Evolutionary conservation across 2,329 filamentous ascomycete species (phyloP), one percentile per base, ranked within the genome.

Genomic region (Curvularia lunata): DNA sequence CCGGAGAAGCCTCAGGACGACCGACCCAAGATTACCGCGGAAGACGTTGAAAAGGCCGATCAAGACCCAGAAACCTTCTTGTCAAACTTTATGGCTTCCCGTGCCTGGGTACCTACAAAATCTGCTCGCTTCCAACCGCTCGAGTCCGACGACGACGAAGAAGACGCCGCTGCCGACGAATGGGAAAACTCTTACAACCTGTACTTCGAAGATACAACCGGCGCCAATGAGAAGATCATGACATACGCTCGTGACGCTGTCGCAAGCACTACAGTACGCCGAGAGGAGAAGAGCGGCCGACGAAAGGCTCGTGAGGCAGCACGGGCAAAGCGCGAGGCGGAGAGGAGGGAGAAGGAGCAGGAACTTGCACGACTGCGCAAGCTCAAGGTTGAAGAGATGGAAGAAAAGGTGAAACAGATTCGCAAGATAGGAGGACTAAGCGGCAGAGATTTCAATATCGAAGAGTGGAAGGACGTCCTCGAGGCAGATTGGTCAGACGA

Each of bases 111-210:
- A 6, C 86, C 90, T 0, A 84, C 85, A 9, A 86, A 85, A 51
- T 83, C 82, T 41, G 82, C 85, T 21, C 84, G 85, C 41, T 92
- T 91, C 78, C 83, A 93, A 67, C 91, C 93, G 0, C 90, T 99
- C 56, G 92, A 97, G 72, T 97, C 92, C 0, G 95, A 99, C 66
- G 92, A 97, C 50, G 91, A 87, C n/a, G 85, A 87, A 6, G 85
- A 91, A 42, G 86, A 91, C 28, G 84, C 85, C 27, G 84, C 86
- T 45, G 93, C 93, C 25, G 94, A 98, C 43, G 87, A 89, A 59
- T 96, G 94, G 70, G 95, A 99, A 79, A 85, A 91, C 64, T 93
- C 93, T 4, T 99, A 97, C 80, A 99, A 99, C 79, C 80, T 97
- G 78, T 90, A 95, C 32, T 99, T 99, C 71, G 95, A 99, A 75